phyloP scores from a whole-genome alignment of 1,139 yeast species.

The Sugiyamaella grinbergsii region DNA sequence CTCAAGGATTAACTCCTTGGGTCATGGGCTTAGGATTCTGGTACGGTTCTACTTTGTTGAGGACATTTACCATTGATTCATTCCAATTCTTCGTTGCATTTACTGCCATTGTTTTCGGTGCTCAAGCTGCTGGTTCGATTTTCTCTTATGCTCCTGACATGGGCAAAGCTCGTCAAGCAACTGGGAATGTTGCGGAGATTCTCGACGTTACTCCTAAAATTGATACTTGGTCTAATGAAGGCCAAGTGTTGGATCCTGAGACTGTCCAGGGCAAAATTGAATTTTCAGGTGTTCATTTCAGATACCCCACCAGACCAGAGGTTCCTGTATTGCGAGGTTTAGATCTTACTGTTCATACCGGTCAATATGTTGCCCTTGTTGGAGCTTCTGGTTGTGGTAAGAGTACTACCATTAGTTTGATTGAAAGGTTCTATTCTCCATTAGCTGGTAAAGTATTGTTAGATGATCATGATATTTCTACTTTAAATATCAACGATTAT shows the following conservation, averaged over 20 bases:
- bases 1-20: constrained; percentile 45
- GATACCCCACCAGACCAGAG: constrained; percentile 83
- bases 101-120: constrained; percentile 67
- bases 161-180: constrained; percentile 54
- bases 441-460: constrained; percentile 62
- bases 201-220: constrained; percentile 67
- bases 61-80: constrained; percentile 33
- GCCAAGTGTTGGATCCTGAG: constrained; percentile 47
- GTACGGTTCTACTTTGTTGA: constrained; percentile 44
- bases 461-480: constrained; percentile 70
- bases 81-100: constrained; percentile 45
- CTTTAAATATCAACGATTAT: constrained; percentile 69
- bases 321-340: constrained; percentile 69
- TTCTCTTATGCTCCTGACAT: constrained; percentile 84
- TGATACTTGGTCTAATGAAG: constrained; percentile 54
- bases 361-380: constrained; percentile 88
- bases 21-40: constrained; percentile 46
- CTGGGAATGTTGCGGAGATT: constrained; percentile 75
- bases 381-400: constrained; percentile 97
- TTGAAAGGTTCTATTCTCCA: constrained; percentile 81
- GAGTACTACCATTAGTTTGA: constrained; percentile 82
- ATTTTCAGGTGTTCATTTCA: constrained; percentile 65
- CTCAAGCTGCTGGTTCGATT: constrained; percentile 84
- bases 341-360: constrained; percentile 66
- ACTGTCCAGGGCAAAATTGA: constrained; percentile 56